phyloP scores from a whole-genome alignment of 1,139 yeast species.

The Pichia sp. region DNA sequence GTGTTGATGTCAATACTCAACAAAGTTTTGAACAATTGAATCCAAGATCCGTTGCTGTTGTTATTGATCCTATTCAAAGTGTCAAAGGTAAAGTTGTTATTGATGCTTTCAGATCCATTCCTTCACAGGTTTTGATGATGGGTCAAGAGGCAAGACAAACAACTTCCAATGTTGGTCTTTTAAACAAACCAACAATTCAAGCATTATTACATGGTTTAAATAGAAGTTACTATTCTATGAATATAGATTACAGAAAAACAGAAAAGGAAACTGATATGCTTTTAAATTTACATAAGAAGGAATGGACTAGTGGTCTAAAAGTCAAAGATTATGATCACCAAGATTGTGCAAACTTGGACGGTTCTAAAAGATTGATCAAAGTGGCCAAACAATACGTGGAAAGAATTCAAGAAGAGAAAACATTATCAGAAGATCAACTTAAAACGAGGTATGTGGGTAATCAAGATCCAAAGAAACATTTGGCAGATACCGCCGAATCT shows the following conservation, averaged over 20 bases:
- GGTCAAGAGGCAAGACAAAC: conserved; percentile 98
- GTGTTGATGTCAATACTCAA: conserved; percentile 96
- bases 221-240: conserved; percentile 92
- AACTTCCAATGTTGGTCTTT: conserved; percentile 89
- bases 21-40: conserved; percentile 95
- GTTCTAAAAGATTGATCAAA: conserved; percentile 74
- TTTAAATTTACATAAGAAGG: conserved; percentile 86
- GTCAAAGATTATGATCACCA: conserved; percentile 71
- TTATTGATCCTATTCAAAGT: conserved; percentile 94
- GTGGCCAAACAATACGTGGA: conserved; percentile 87
- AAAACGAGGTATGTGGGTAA: conserved; percentile 96
- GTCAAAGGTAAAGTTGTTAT: conserved; percentile 98
- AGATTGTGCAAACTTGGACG: conserved; percentile 66
- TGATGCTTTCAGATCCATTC: conserved; percentile 94
- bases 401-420: conserved; percentile 90
- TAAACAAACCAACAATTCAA: conserved; percentile 96
- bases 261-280: conserved; percentile 91
- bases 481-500: conserved; percentile 79
- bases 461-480: conserved; percentile 97
- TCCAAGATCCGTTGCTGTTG: conserved; percentile 94
- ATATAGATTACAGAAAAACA: conserved; percentile 91
- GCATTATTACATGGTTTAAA: conserved; percentile 95
- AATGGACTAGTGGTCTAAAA: conserved; percentile 91
- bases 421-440: conserved; percentile 77
- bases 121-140: conserved; percentile 82